These are phyloP conservation scores for Martiniozyma abietophila DNA, from an alignment of 805 yeast species.

Conservation along the genomic window DNA sequence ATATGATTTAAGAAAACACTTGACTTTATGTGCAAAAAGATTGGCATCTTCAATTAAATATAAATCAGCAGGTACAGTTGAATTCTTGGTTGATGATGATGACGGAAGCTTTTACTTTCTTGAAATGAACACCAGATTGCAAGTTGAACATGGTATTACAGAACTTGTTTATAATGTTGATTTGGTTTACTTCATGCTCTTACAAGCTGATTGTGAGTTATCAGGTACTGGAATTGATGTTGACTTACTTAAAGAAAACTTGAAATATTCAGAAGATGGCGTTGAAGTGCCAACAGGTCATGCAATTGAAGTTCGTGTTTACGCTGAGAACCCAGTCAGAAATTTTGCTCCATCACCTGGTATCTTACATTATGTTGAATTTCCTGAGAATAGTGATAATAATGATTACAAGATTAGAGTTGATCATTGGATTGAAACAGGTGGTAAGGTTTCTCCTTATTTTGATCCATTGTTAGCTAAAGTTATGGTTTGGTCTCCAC, in stretches of 20 bases:
- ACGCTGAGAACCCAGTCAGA: slow-evolving; percentile 95
- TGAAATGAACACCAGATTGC: slow-evolving; percentile 94
- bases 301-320: slow-evolving; percentile 92
- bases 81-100: slow-evolving; percentile 79
- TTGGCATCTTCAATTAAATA: slow-evolving; percentile 77
- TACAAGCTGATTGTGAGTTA: slow-evolving; percentile 80
- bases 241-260: slow-evolving; percentile 23
- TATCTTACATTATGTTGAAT: slow-evolving; percentile 71
- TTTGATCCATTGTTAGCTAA: slow-evolving; percentile 96
- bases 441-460: slow-evolving; percentile 82
- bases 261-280: slow-evolving; percentile 11
- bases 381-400: slow-evolving; percentile 89
- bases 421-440: slow-evolving; percentile 89
- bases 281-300: slow-evolving; percentile 48
- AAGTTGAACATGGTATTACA: slow-evolving; percentile 96
- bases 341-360: slow-evolving; percentile 97
- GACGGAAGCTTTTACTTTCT: slow-evolving; percentile 88
- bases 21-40: slow-evolving; percentile 86
- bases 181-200: slow-evolving; percentile 94
- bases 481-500: slow-evolving; percentile 88
- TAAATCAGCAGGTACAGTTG: slow-evolving; percentile 97
- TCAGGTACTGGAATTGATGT: slow-evolving; percentile 50
- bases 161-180: slow-evolving; percentile 93
- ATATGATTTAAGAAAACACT: slow-evolving; percentile 60
- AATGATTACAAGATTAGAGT: too few species aligned